These are phyloP conservation scores for Brettanomyces naardenensis DNA, from an alignment of 805 yeast species.

Conservation along the genomic window DNA sequence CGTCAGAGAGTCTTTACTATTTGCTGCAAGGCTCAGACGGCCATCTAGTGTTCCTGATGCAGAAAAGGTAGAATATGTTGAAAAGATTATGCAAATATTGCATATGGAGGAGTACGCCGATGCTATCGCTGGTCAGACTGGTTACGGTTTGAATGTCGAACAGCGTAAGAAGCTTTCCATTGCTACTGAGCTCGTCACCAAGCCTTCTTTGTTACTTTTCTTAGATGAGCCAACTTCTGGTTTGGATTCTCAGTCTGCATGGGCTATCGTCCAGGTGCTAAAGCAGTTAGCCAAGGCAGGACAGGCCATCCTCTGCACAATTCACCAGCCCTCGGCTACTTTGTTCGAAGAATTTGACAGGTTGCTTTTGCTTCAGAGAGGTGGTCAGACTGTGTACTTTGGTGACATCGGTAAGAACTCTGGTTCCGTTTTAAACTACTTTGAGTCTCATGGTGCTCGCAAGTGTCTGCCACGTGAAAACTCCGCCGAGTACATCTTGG, in stretches of 20 bases:
- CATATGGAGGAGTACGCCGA: constrained; percentile 43
- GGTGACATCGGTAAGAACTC: constrained; percentile 46
- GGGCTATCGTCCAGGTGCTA: constrained; percentile 48
- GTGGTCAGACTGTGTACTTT: constrained; percentile 47
- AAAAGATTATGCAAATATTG: constrained; percentile 30
- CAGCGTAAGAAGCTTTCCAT: constrained; percentile 46
- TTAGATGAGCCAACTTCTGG: constrained; percentile 55
- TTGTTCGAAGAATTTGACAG: constrained; percentile 37
- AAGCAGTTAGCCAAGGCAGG: constrained; percentile 43
- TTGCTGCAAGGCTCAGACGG: constrained; percentile 44
- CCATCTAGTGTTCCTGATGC: constrained; percentile 30
- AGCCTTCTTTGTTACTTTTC: constrained; percentile 43
- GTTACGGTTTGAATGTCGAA: constrained; percentile 46
- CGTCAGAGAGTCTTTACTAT: constrained; percentile 41
- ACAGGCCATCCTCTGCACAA: constrained; percentile 51
- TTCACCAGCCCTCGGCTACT: constrained; percentile 43
- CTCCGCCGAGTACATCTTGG: constrained; percentile 71
- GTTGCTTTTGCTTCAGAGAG: constrained; percentile 37
- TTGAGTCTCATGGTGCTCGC: constrained; percentile 53
- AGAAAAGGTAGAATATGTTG: constrained; percentile 38
- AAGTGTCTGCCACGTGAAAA: constrained; percentile 54
- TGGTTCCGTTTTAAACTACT: constrained; percentile 34
- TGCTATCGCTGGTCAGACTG: constrained; percentile 40
- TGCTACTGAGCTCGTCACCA: constrained; percentile 48
- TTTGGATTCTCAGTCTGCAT: constrained; percentile 50